Conservation (phyloP, 257 asterid species). For the Henckelia pumila region DNA sequence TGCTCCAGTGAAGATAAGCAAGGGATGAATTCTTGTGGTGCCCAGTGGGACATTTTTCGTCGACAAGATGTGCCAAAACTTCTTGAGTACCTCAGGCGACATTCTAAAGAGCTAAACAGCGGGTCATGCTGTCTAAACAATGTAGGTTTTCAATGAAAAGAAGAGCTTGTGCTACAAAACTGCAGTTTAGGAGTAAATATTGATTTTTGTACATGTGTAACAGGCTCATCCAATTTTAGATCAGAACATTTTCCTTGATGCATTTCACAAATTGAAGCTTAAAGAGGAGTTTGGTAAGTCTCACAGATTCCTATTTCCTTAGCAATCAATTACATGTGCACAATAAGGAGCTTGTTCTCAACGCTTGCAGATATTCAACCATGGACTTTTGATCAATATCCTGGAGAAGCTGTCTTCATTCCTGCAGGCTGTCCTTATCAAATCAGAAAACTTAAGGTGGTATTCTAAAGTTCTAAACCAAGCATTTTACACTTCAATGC, state of each 20-base stretch:
- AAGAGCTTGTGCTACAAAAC: constrained; percentile 5
- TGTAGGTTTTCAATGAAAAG: constrained; percentile 36
- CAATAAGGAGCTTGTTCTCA: constrained; percentile 18
- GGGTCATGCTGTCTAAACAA: constrained; percentile 45
- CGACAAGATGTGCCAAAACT: constrained; percentile 89
- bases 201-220: constrained; percentile 20
- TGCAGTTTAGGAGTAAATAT: constrained; percentile 16
- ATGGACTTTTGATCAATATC: constrained; percentile 79
- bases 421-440: constrained; percentile 99
- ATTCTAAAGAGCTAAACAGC: constrained; percentile 64
- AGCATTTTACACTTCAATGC: background rate
- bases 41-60: constrained; percentile 87
- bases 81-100: constrained; percentile 66
- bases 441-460: constrained; percentile 72
- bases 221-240: constrained; percentile 97
- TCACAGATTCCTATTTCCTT: constrained; percentile 10
- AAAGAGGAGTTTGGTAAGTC: constrained; percentile 90
- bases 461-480: constrained; percentile 13
- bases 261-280: constrained; percentile 85
- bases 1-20: constrained; percentile 44
- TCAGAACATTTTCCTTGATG: constrained; percentile 73
- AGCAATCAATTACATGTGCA: constrained; percentile 11
- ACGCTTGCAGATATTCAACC: constrained; percentile 73
- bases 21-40: constrained; percentile 58
- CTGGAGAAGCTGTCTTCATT: constrained; percentile 89